Base-by-base conservation (phyloP, 2,329 filamentous ascomycete species). In the Venturia pyrina region DNA sequence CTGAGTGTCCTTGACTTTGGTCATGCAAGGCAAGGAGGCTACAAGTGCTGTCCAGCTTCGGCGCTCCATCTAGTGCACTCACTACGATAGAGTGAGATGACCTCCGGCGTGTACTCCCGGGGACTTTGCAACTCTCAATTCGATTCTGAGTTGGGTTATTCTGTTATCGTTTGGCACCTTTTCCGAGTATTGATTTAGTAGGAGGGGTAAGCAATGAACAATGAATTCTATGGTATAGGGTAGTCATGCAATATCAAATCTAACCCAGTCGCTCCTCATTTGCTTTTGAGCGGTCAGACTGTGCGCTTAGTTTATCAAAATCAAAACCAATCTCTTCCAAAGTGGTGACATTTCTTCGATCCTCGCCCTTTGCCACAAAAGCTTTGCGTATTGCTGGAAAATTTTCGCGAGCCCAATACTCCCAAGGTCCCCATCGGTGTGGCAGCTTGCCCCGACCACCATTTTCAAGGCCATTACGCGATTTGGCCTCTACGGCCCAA, bases 291-390 rank as follows among this genome's bases (percentile, higher is more conserved):
- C 15, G 8, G 32, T 37, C 53, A 34, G 15, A 19, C 10, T 34
- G 19, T 37, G 7, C 7, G 17, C 32, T 34, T 24, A 10, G n/a
- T 41, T 65, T 17, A 40, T 81, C 78, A 72, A 83, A 90, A 65
- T 80, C 74, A 71, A 89, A 90, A 0, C 91, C 93, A 40, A 96
- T 79, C 69, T 96, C 89, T 68, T 85, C 82, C 28, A 96, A 74
- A 3, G 80, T 86, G 8, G 43, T 67, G 11, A 91, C 87, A 7
- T 76, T 79, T 60, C 75, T 69, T 66, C 84, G 79, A 61, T 75
- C 74, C 44, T 86, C 82, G 0, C 91, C 91, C 46, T 79, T 78
- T 68, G 83, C 79, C 66, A 88, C 83, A 73, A 95, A 97, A 40
- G 82, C 84, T 70, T 87, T 82, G 75, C 91, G 89, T 44, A 93